Conservation (phyloP, 306 rosid genomes). For the Mucuna pruriens region DNA sequence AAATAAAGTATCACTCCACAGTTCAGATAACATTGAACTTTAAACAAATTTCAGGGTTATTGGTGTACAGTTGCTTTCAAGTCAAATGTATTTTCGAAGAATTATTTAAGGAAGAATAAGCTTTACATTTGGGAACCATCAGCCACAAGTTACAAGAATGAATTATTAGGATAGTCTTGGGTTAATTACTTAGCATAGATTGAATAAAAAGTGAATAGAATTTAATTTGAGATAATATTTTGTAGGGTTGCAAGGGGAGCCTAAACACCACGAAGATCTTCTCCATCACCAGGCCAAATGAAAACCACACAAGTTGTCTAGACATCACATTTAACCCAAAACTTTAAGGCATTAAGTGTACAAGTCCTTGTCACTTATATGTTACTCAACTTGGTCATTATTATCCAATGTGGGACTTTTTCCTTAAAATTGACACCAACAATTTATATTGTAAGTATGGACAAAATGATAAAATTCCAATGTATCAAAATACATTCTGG, state of each 20-base stretch:
- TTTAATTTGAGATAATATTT: background rate
- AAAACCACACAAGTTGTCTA: background rate
- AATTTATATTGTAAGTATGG: background rate
- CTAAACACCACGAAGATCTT: background rate
- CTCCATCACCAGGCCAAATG: background rate
- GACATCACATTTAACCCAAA: background rate
- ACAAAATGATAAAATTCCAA: background rate
- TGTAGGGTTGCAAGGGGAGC: background rate
- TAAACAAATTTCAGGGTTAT: background rate
- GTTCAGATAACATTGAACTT: constrained; percentile 19
- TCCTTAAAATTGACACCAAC: background rate
- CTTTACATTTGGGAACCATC: constrained; percentile 16
- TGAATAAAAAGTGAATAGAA: background rate
- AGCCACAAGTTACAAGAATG: constrained; percentile 16
- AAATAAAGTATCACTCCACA: constrained; percentile 1
- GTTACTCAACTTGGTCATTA: background rate
- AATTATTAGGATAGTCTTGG: background rate
- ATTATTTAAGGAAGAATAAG: background rate
- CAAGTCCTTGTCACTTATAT: background rate
- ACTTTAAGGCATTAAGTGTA: background rate
- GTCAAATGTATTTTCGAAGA: constrained; percentile 7
- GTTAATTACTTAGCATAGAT: constrained; percentile 5
- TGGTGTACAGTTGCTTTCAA: background rate
- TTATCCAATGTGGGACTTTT: background rate
- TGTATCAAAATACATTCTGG: background rate